Evolutionary conservation across 768 basidiomycete genomes (phyloP), one percentile per base, ranked within the genome.

Genomic region (Lentinula lateritia): DNA sequence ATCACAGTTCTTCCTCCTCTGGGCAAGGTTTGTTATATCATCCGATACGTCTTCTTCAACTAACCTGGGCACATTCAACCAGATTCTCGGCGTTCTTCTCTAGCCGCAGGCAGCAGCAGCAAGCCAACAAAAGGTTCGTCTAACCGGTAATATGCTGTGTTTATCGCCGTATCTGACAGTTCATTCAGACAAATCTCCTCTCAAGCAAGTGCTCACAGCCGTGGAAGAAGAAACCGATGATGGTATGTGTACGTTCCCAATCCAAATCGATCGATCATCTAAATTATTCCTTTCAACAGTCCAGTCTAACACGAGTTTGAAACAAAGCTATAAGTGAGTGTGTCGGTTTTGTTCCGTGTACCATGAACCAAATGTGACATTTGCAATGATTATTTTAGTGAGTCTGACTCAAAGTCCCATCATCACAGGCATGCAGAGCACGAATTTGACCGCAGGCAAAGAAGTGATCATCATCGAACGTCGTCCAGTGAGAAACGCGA

Each of bases 61-160:
- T 9, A 9, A 28, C 34, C 12, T 16, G 12, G 7, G 8, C 32
- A 34, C 15, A 6, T 35, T 35, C 16, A 32, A 28, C 32, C 42
- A 59, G 58, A 59, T 38, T 59, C 58, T 45, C 43, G 58, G 48
- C 58, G 58, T 34, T 48, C 58, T 10, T 59, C 58, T 28, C 16
- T 59, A 15, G 55, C 41, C 32, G 32, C 50, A 10, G 36, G 23
- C 58, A 43, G 28, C 42, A 42, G 15, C 39, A n/a, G 32, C 34
- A 59, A 59, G 18, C 8, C 32, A 16, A 50, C 15, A 18, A 59
- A 59, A 59, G 58, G 58, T 48, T 18, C 2, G 53, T 32, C 36
- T 36, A 28, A 10, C 28, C n/a, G 20, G 34, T 20, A 20, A 4
- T 48, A 9, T 41, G 39, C 23, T 42, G 55, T 41, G 6, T 13